Base-by-base conservation (phyloP, 441 rosid species). In the Kokia cookei region DNA sequence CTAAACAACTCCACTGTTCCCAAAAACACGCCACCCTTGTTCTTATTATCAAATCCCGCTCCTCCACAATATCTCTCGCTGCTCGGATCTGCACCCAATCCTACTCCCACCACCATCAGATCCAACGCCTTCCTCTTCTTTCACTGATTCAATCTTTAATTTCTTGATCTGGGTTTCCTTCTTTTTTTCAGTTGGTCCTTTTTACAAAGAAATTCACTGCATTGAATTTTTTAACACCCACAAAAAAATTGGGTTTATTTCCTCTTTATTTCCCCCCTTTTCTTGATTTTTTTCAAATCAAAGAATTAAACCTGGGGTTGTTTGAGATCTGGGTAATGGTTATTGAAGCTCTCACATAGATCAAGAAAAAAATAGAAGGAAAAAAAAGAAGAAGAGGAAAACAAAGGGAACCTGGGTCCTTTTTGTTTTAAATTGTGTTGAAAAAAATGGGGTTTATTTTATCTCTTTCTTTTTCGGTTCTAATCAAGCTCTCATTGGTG, bases 71-170 rank as follows among this genome's bases (percentile, higher is more conserved):
- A 74, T 73, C 74, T 75, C 73, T 53, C 77, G 68, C 14, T 73
- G 51, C 72, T 42, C 57, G 73, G 73, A 40, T 54, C 67, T 60
- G 63, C 65, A 60, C 74, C 67, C 77, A 82, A 80, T 77, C 79
- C 71, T 13, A 51, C 9, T 79, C 68, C 70, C 67, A 80, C 77
- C 88, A 90, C 84, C 93, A 91, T 91, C 91, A 90, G 97, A 90
- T 85, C 93, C 88, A 79, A 73, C 63, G 72, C 73, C 73, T 40
- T 78, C 71, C 79, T 72, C 80, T 75, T 69, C 65, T 65, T 75
- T 75, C 37, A 69, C 40, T 4, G 50, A 26, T n/a, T 35, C 80
- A 75, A 68, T 62, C 76, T 62, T 73, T 73, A 81, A 80, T 81
- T 84, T 78, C 54, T 22, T 15, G 17, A 82, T 79, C 61, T 78